Conservation (phyloP, 2,329 filamentous ascomycete species). For the Calonectria fujianensis region DNA sequence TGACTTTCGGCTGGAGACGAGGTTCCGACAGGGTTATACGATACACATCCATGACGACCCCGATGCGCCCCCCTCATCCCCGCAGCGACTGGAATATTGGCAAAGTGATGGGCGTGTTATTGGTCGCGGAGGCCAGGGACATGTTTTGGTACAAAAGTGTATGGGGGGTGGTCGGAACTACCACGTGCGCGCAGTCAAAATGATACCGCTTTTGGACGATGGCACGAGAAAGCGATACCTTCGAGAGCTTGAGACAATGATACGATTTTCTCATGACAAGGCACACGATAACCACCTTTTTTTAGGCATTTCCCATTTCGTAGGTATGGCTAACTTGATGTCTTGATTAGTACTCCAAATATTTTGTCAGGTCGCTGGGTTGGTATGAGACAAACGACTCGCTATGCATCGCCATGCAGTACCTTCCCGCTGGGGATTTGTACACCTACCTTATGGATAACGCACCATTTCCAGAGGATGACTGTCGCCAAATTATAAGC, state of each 20-base stretch:
- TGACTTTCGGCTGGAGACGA: slow-evolving; percentile 38
- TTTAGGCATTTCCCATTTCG: too few species aligned
- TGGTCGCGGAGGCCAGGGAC: slow-evolving; percentile 44
- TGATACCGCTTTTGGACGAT: slow-evolving; percentile 39
- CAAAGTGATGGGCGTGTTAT: slow-evolving; percentile 35
- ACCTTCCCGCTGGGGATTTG: slow-evolving; percentile 49
- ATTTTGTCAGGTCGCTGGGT: slow-evolving; percentile 51
- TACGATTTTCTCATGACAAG: slow-evolving; percentile 51
- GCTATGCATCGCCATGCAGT: slow-evolving; percentile 54
- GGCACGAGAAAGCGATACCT: slow-evolving; percentile 36
- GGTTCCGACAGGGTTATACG: slow-evolving; percentile 30
- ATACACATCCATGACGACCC: slow-evolving; percentile 41
- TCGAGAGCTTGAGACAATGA: slow-evolving; percentile 49
- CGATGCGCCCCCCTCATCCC: slow-evolving; percentile 37
- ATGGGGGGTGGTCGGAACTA: slow-evolving; percentile 23
- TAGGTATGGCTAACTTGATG: neutral
- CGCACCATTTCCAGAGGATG: slow-evolving; percentile 41
- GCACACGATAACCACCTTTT: slow-evolving; percentile 7
- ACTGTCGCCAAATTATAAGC: slow-evolving; percentile 44
- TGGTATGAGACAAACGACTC: slow-evolving; percentile 47
- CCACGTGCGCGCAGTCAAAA: slow-evolving; percentile 45
- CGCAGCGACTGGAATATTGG: slow-evolving; percentile 42
- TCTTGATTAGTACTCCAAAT: slow-evolving; percentile 44
- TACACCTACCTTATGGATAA: slow-evolving; percentile 39
- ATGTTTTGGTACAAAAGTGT: slow-evolving; percentile 45